Evolutionary conservation across 2,329 filamentous ascomycete genomes (phyloP), one percentile per base, ranked within the genome.

Genomic region (Fusarium guadeloupense): DNA sequence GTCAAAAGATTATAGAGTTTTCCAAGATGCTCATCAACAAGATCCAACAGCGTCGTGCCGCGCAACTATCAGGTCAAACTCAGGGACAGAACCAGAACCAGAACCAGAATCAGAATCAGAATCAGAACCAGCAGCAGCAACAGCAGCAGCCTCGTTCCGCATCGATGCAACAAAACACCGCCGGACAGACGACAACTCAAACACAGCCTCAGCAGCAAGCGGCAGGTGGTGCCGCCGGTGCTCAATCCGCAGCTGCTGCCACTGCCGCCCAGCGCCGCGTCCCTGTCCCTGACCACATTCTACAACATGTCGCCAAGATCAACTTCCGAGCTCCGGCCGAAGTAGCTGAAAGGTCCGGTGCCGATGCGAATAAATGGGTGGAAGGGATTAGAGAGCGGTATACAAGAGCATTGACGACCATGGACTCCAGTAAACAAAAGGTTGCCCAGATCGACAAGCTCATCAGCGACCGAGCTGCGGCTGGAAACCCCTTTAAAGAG

Each of bases 1-100:
- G 80, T 60, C 78, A 80, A 34, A 88, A 87, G 74, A 83, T 89
- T 19, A 72, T 76, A 7, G 85, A 88, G 9, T 89, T 89, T 68
- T 85, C 85, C 0, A 79, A 79, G 37, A 86, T 85, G 73, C 77
- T 89, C 3, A 73, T 79, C 4, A 72, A 71, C 0, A 88, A 86
- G 71, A 78, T 86, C 6, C 78, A 82, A 45, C 69, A 72, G 44
- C 72, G 76, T 16, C 71, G 76, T 25, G 67, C 64, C 3, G 75
- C 76, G 43, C 72, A 74, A 9, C 73, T 74, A 52, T n/a, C 68
- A 69, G 46, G 62, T n/a, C 25, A 26, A 26, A 12, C 54, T 48
- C 60, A 49, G 50, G 68, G 62, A 45, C 69, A 59, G 48, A 65
- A 67, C 64, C 59, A 26, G 25, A 26, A 26, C 25, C 25, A 26